Evolutionary conservation across 2,329 filamentous ascomycete genomes (phyloP).

Genomic region (Myriosclerotinia scirpicola): DNA sequence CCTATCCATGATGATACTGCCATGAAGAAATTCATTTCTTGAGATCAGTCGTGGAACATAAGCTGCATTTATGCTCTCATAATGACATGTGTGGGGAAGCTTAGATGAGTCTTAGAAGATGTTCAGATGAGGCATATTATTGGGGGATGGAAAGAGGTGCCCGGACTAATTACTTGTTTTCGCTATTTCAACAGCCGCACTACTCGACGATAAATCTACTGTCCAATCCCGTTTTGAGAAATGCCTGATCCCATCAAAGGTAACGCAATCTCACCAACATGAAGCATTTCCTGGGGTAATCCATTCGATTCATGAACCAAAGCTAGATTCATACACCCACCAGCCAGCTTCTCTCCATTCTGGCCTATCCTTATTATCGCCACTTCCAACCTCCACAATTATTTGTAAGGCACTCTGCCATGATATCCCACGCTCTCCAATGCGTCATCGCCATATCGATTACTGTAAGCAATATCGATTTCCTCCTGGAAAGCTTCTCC

Average conservation of each 20-base stretch:
- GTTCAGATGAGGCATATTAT: not conserved
- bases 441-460: slow-evolving; percentile 31
- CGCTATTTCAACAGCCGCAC: not conserved
- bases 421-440: slow-evolving; percentile 12
- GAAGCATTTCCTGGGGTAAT: not conserved
- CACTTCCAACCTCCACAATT: not conserved
- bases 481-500: slow-evolving; percentile 22
- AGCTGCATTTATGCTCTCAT: not conserved
- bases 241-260: not conserved
- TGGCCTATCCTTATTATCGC: not conserved
- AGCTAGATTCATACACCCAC: not conserved
- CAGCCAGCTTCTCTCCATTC: not conserved
- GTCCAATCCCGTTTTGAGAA: not conserved
- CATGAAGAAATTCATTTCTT: not conserved
- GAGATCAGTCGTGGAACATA: not conserved
- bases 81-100: not conserved
- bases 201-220: not conserved
- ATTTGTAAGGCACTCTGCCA: slow-evolving; percentile 2
- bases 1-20: not conserved
- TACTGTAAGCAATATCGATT: slow-evolving; percentile 36
- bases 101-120: slow-evolving; percentile 1
- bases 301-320: not conserved
- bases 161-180: not conserved
- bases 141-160: not conserved
- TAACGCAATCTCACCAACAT: not conserved